These are phyloP conservation scores for Pilaira anomala DNA, from an alignment of 192 early-diverging fungal genomes.

Conservation along the genomic window DNA sequence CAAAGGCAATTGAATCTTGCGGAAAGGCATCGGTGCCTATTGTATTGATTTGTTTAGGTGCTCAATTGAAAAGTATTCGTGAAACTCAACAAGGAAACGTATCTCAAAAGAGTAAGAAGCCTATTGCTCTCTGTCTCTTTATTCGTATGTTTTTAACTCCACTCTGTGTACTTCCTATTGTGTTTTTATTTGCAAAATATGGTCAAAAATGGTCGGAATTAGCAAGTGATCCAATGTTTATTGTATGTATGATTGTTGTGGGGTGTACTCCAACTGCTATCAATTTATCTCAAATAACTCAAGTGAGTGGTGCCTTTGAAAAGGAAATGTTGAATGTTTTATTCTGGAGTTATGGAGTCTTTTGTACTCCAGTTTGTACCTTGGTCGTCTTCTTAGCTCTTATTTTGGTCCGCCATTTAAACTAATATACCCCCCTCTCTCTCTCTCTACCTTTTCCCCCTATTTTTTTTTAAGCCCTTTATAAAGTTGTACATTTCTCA, in stretches of 20 bases:
- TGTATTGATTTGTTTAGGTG: slow-evolving; percentile 72
- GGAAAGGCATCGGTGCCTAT: slow-evolving; percentile 77
- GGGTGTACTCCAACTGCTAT: slow-evolving; percentile 67
- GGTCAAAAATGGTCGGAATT: slow-evolving; percentile 36
- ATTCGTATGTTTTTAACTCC: slow-evolving; percentile 40
- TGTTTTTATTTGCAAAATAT: slow-evolving; percentile 21
- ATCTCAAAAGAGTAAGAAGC: slow-evolving; percentile 12
- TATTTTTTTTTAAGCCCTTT: too few species aligned
- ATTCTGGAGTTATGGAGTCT: slow-evolving; percentile 63
- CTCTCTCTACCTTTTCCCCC: too few species aligned
- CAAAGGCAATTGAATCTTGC: slow-evolving; percentile 66
- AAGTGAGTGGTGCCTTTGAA: slow-evolving; percentile 68
- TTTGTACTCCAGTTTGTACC: slow-evolving; percentile 38
- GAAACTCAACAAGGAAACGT: slow-evolving; percentile 7
- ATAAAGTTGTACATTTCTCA: too few species aligned
- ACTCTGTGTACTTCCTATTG: slow-evolving; percentile 35
- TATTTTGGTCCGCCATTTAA: slow-evolving; percentile 12
- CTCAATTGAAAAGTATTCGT: slow-evolving; percentile 47
- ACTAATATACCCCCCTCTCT: too few species aligned
- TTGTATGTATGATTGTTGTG: slow-evolving; percentile 58
- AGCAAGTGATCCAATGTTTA: slow-evolving; percentile 61
- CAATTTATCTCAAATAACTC: slow-evolving; percentile 66
- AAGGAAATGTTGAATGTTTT: slow-evolving; percentile 62
- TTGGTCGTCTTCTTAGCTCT: slow-evolving; percentile 28
- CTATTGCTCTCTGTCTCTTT: slow-evolving; percentile 27